Evolutionary conservation across 2,329 filamentous ascomycete genomes (phyloP), one percentile per base, ranked within the genome.

Genomic region (Fusarium haematococcum): DNA sequence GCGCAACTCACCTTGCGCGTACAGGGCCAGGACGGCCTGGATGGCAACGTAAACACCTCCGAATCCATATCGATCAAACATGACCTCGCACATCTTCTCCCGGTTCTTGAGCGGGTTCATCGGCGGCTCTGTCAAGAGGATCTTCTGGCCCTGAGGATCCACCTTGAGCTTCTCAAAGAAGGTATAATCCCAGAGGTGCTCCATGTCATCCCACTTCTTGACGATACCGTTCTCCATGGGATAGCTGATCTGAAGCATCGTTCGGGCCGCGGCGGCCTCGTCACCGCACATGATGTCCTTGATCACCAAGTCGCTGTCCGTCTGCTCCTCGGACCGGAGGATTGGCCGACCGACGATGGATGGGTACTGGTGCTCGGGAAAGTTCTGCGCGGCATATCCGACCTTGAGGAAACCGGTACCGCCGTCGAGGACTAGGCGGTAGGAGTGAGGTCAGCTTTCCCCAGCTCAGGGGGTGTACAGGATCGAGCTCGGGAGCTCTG

Each of bases 261-360:
- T 98, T 80, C 97, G 92, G 76, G 97, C 96, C 63, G 95, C 95
- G 18, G 97, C 95, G 59, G 97, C 97, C 86, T 99, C 96, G 86
- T 99, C 97, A 83, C 97, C 97, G 86, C 96, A 98, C 97, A 99
- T 99, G 83, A 99, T 98, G 87, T 99, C 97, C 90, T 98, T 98
- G 85, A 91, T 93, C 85, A 90, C 92, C 87, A 90, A 79, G 81
- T 90, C 86, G 81, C 84, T 86, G 82, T 86, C 86, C 79, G 87
- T 88, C 82, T 89, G 89, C 86, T 99, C 97, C 88, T 99, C 97
- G 73, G 95, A 95, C 86, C 97, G 95, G 81, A 99, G 91, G 85
- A 99, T 99, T 61, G 97, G 97, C 79, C 97, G 94, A 83, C 97
- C 97, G 84, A 99, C 95, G 85, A 99, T 98, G 78, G 96, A 98